Conservation (phyloP, 208 protist species). For the Acanthamoeba comandoni region DNA sequence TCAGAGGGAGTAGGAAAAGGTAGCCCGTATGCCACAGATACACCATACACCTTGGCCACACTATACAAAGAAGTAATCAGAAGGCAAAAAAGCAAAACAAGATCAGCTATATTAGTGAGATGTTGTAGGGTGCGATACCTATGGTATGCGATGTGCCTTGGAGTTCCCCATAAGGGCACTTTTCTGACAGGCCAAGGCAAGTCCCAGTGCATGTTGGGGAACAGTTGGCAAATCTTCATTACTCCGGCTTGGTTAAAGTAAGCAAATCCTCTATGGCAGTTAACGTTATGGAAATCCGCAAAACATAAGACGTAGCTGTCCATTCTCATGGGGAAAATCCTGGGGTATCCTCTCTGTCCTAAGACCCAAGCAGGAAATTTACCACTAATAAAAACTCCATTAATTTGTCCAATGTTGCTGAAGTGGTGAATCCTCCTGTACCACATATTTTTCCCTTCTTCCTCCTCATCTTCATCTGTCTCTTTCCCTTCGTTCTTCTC, state of each 20-base stretch:
- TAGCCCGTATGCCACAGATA: too few relatives aligned
- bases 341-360: conserved; percentile 40
- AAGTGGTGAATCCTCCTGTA: conserved; percentile 44
- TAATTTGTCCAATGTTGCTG: neutral
- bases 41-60: too few relatives aligned
- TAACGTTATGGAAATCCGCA: conserved; percentile 66
- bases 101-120: neutral
- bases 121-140: too few relatives aligned
- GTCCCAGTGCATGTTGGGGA: conserved; percentile 19
- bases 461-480: conserved; percentile 2
- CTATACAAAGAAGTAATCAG: too few relatives aligned
- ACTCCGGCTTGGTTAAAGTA: conserved; percentile 59
- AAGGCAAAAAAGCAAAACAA: too few relatives aligned
- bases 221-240: conserved; percentile 67
- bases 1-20: too few relatives aligned
- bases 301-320: conserved; percentile 34
- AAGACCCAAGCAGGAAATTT: conserved; percentile 38
- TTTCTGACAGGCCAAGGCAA: conserved; percentile 23
- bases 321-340: conserved; percentile 63
- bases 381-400: conserved; percentile 51
- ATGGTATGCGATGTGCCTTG: conserved; percentile 64
- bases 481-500: neutral
- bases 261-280: conserved; percentile 62
- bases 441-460: neutral
- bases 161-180: conserved; percentile 37